Evolutionary conservation across 495 filamentous ascomycete genomes (phyloP), one percentile per base, ranked within the genome.

Genomic region (Schizothecium vesticola): DNA sequence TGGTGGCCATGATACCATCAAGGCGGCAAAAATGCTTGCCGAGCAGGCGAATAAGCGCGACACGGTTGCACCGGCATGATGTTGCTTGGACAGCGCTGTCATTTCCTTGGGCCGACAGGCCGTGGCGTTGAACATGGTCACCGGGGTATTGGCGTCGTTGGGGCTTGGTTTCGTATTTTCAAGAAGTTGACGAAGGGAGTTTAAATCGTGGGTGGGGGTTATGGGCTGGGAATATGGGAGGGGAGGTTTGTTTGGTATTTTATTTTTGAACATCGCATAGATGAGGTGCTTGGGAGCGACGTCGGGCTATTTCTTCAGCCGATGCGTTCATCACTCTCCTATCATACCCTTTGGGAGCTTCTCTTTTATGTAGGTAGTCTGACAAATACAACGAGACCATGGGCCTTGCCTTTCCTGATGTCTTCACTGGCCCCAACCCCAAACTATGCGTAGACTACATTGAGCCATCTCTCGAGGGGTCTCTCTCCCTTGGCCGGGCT

Each of bases 31-130:
- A 60, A 59, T 76, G 19, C 67, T 58, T 12, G 19, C 72, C 13
- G 72, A 71, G 16, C 67, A 64, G 23, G 21, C 70, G 8, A 57
- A 69, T 26, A 73, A 76, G 61, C 75, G 73, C 25, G 74, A 78
- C 21, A 26, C 68, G 0, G 69, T 75, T 23, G 66, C 76, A 3
- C 74, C 73, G 25, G 74, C 72, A 9, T 76, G 70, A 59, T 77
- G 60, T 67, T 22, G 3, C 13, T 63, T n/a, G 16, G 43, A n/a
- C 43, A 51, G 16, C 7, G 19, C 5, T 19, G 43, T 51, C 19
- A 11, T 33, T 51, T 51, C 7, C 19, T n/a, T 9, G 43, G 43
- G 16, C 43, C 19, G 43, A n/a, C 19, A 51, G 43, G 43, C 28
- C 19, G 43, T n/a, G 43, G 43, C 43, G 43, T 51, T 51, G 43